Percentiles rank a stretch among this genome's conserved stretches.
phyloP scores from a whole-genome alignment of 2,329 filamentous ascomycete genomes.

The Ceratocystis ficicola region DNA sequence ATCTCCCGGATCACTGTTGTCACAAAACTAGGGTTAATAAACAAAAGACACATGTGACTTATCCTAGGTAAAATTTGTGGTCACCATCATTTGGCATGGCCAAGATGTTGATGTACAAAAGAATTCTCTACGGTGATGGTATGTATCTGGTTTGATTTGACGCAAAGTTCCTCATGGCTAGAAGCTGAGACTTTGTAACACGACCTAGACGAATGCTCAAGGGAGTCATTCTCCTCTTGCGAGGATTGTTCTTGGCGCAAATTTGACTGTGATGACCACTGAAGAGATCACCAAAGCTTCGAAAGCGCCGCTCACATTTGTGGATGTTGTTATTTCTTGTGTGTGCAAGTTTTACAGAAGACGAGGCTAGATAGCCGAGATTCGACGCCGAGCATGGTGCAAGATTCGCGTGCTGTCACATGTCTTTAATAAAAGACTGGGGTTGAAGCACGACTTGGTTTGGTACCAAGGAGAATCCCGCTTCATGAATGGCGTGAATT shows the following conservation, averaged over 20 bases:
- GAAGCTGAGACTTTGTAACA: conserved; percentile 75
- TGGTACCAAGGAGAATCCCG: background rate
- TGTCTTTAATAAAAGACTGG: conserved; percentile 13
- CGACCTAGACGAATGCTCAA: conserved; percentile 84
- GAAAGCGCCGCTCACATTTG: conserved; percentile 55
- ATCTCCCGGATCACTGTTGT: background rate
- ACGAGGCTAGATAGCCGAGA: too few species aligned
- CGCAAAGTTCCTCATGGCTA: conserved; percentile 71
- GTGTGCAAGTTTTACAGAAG: too few species aligned
- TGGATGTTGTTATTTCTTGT: background rate
- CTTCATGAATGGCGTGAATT: too few species aligned
- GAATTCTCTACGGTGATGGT: background rate
- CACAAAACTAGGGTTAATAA: background rate
- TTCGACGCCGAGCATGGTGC: background rate
- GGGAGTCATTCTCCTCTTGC: conserved; percentile 49
- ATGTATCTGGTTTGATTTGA: conserved; percentile 73
- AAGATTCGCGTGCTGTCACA: too few species aligned
- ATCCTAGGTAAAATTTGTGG: background rate
- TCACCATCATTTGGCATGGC: background rate
- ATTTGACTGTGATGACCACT: conserved; percentile 78
- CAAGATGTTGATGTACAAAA: background rate
- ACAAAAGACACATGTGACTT: background rate
- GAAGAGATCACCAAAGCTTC: conserved; percentile 70
- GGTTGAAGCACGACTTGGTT: background rate
- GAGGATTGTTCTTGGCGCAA: conserved; percentile 60